Evolutionary conservation across 2,329 filamentous ascomycete species (phyloP), one percentile per base, ranked within the genome.

Genomic region (Ascochyta rabiei): DNA sequence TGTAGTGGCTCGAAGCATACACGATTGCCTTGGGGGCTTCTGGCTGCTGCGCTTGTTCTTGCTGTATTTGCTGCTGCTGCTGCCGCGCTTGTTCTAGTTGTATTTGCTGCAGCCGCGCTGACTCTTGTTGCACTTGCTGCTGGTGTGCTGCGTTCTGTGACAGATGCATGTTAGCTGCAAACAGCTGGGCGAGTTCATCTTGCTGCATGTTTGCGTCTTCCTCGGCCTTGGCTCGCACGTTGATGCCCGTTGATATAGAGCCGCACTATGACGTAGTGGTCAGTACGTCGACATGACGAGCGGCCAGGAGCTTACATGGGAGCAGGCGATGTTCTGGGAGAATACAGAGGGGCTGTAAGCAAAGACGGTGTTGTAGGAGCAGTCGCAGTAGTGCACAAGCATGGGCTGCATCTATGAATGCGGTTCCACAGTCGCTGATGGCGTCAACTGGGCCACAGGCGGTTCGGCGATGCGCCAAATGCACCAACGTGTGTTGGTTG

Each of bases 1-100:
- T 88, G 74, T 96, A 96, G 74, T 96, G 91, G 69, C 90, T 88
- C 9, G 90, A 89, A 63, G 90, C 85, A 77, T 95, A 96, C 59
- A 84, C 80, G 59, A 90, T 87, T 19, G 81, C 77, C 48, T 80
- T 73, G 38, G 64, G 68, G 50, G 53, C 63, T 38, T 67, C 63
- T 35, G 56, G 56, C 50, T 64, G 53, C 23, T 53, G 48, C 38
- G 62, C 45, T 40, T 61, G 50, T 41, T 59, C 37, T 28, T 46
- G 41, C 19, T 40, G 40, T 82, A 88, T 72, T 88, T 89, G 62
- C 31, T 57, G 56, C 26, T 60, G 33, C 31, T 62, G 61, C 56
- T 72, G 73, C 57, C 60, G 52, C 64, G 62, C 65, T 47, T 56
- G 50, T 42, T 60, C 39, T 28, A 43, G 38, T 18, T 40, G 42